Evolutionary conservation across 2,329 filamentous ascomycete species (phyloP), one percentile per base, ranked within the genome.

Genomic region (Sarocladium strictum): DNA sequence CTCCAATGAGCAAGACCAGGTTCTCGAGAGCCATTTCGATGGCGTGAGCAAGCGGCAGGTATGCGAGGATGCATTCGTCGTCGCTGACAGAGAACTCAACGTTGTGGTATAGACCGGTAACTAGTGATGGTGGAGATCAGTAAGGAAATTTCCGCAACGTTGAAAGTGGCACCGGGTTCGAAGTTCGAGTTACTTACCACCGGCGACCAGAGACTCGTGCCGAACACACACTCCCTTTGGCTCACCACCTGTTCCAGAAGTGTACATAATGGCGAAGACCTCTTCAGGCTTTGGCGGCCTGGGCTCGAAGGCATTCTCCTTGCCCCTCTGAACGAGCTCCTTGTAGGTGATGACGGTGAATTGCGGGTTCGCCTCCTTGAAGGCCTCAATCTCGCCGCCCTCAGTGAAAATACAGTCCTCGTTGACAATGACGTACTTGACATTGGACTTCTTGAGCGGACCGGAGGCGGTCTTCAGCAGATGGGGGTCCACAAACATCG

Each of bases 11-110:
- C 58, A 99, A 72, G 56, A 88, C 90, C 7, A 93, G 77, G 69
- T 96, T 97, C 73, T 99, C 94, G 61, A 99, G 90, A 56, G 93
- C 88, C 71, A 96, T 94, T 71, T 99, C 94, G 64, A 99, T 85
- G 64, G 97, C 97, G 68, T 99, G 94, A 2, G 94, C 92, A 53
- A 96, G 85, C 1, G 94, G 94, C 14, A 99, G 83, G 70, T 97
- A 99, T 21, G 92, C 90, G 45, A 99, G 80, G 41, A 97, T 78
- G 45, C 81, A 81, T 62, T 99, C 94, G 45, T 80, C 83, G 56
- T 87, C 84, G 57, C 85, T 86, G 51, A 97, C 82, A 64, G 87
- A 87, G 56, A 86, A 84, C 21, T 88, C 89, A 49, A 97, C 85
- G 58, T 90, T 85, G 40, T 81, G 80, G 65, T 86, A 83, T 45